These are phyloP conservation scores for Lophiotrema nucula DNA, from an alignment of 495 filamentous ascomycete species.

Conservation along the genomic window DNA sequence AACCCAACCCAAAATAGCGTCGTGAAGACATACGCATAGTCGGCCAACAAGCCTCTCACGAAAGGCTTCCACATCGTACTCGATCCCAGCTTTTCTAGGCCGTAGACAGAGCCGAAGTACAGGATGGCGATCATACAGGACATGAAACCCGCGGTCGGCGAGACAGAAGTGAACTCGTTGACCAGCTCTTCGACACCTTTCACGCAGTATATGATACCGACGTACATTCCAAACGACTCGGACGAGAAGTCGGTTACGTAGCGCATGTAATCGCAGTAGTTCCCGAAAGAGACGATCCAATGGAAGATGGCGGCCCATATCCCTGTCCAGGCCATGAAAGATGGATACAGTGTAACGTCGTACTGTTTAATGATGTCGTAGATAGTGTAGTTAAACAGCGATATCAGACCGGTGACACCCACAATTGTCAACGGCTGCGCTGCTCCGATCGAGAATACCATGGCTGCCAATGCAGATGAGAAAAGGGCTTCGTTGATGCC, in stretches of 20 bases:
- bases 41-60: slow-evolving; percentile 38
- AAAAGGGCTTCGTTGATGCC: slow-evolving; percentile 46
- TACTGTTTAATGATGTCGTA: slow-evolving; percentile 40
- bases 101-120: slow-evolving; percentile 38
- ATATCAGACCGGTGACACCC: slow-evolving; percentile 24
- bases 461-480: slow-evolving; percentile 40
- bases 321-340: slow-evolving; percentile 39
- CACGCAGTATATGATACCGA: slow-evolving; percentile 43
- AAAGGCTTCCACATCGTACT: slow-evolving; percentile 32
- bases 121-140: slow-evolving; percentile 36
- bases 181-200: slow-evolving; percentile 43
- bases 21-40: slow-evolving; percentile 42
- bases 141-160: slow-evolving; percentile 31
- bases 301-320: slow-evolving; percentile 44
- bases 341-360: slow-evolving; percentile 36
- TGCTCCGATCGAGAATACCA: slow-evolving; percentile 39
- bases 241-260: slow-evolving; percentile 44
- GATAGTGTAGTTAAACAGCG: slow-evolving; percentile 45
- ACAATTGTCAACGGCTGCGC: slow-evolving; percentile 7
- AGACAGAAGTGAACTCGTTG: slow-evolving; percentile 28
- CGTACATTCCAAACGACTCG: slow-evolving; percentile 41
- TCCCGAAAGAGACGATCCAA: slow-evolving; percentile 37
- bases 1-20: slow-evolving; percentile 43
- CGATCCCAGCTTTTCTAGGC: slow-evolving; percentile 36
- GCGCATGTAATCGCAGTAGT: slow-evolving; percentile 40